Evolutionary conservation across 116 monocot genomes (phyloP).

Genomic region (Phalaenopsis hybrid): DNA sequence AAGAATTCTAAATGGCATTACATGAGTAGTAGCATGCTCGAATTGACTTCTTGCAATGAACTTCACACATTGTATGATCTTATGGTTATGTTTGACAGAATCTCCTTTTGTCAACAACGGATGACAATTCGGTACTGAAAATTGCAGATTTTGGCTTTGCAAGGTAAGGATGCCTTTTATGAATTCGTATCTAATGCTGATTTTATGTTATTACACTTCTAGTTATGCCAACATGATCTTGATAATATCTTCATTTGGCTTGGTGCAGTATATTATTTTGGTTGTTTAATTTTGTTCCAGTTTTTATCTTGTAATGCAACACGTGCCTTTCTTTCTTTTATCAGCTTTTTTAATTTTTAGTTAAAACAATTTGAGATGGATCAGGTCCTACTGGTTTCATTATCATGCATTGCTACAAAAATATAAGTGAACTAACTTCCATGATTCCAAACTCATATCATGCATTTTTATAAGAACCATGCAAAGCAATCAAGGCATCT

Average conservation of each 20-base stretch:
- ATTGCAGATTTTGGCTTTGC: slow-evolving; percentile 99
- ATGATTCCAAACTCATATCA: neutral
- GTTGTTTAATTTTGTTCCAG: neutral
- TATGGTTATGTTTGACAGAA: slow-evolving; percentile 52
- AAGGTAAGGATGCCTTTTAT: slow-evolving; percentile 40
- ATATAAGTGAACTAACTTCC: neutral
- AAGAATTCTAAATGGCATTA: neutral
- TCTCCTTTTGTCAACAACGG: slow-evolving; percentile 74
- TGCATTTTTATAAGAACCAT: neutral
- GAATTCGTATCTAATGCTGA: too few species aligned
- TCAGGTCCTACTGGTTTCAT: neutral
- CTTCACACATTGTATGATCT: slow-evolving; percentile 7
- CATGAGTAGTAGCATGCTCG: neutral
- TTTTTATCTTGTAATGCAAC: neutral
- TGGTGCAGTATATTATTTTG: neutral
- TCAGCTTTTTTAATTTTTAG: neutral
- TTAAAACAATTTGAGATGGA: neutral
- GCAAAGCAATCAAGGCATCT: neutral
- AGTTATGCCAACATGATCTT: neutral
- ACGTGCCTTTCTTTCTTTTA: neutral
- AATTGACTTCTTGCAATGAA: slow-evolving; percentile 4
- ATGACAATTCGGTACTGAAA: slow-evolving; percentile 71
- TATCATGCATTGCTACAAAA: neutral
- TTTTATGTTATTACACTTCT: too few species aligned
- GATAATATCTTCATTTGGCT: neutral